Base-by-base conservation (phyloP, 495 filamentous ascomycete species). In the Xylaria bambusicola region DNA sequence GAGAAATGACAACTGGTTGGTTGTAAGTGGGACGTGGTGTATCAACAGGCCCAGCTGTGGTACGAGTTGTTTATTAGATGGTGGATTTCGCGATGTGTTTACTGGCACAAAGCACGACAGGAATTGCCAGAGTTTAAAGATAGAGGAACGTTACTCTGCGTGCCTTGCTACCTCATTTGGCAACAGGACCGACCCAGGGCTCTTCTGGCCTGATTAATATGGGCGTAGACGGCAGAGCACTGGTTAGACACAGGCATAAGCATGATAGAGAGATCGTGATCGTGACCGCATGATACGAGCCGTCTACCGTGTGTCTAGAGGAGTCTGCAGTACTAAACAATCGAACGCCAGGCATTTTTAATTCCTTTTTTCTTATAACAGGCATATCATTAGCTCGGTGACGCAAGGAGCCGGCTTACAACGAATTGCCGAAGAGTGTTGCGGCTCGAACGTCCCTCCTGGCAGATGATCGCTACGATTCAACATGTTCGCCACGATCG, bases 401-500 rank as follows among this genome's bases (percentile, higher is more conserved):
- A 41, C 50, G 50, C 50, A 53, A 10, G n/a, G 50, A 26, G 12
- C 12, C 15, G 33, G 29, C 20, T n/a, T 10, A 27, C 20, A 61
- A 53, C 46, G 36, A 38, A 38, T 18, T 13, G 7, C 0, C 8
- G 21, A 40, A 36, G 51, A 59, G 33, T 47, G 35, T 9, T 42
- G 44, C 48, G 61, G 36, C 36, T 38, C 13, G 36, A 15, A 38
- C n/a, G n/a, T 38, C 36, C 8, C 47, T 55, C 61, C 40, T 40
- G 62, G 54, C 57, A 47, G 61, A 42, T 58, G 66, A 69, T 69
- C 56, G 59, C 29, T 27, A 23, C 26, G 26, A 18, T 45, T 38
- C 33, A 31, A 63, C 47, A 51, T 59, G 51, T 52, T 62, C 48
- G 35, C 62, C 23, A 45, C 57, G 67, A 69, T 69, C 67, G 67